These are phyloP conservation scores for Astrephomene gubernaculifera DNA, from an alignment of 139 green algal species.

Conservation along the genomic window DNA sequence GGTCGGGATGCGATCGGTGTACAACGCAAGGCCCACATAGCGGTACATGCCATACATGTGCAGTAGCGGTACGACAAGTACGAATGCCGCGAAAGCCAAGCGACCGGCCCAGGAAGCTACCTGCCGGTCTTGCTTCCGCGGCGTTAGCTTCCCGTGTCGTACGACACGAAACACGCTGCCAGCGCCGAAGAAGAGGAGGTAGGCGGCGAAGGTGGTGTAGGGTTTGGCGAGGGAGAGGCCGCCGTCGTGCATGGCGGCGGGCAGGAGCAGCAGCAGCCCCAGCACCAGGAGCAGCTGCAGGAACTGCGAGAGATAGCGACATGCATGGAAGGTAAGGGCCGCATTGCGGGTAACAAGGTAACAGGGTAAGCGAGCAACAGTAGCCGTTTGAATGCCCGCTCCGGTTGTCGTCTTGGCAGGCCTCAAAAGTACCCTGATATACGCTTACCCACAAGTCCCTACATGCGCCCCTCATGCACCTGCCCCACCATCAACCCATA, in stretches of 20 bases:
- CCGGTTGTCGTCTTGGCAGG: no score
- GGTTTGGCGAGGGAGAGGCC: conserved; percentile 40
- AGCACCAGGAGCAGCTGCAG: conserved; percentile 49
- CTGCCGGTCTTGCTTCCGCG: conserved; percentile 53
- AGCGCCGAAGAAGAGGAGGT: conserved; percentile 69
- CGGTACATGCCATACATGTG: conserved; percentile 55
- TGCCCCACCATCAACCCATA: no score
- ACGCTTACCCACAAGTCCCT: no score
- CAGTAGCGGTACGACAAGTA: conserved; percentile 57
- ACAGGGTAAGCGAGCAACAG: no score
- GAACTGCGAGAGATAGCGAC: conserved; percentile 33
- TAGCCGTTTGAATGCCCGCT: no score
- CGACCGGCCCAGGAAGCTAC: conserved; percentile 3
- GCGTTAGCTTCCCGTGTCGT: conserved; percentile 54
- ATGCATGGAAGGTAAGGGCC: no score
- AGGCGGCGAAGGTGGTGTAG: conserved; percentile 50
- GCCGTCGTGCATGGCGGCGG: conserved; percentile 33
- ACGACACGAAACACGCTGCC: conserved; percentile 60
- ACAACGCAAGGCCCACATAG: conserved; percentile 22
- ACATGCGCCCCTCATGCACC: no score
- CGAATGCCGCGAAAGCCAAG: conserved; percentile 57
- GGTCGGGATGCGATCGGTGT: neutral
- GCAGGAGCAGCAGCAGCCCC: conserved; percentile 50
- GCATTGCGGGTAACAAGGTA: no score
- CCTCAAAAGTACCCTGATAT: no score